These are phyloP conservation scores for carrot (Daucus carota) DNA, from an alignment of 129 eudicot species.

Conservation along the genomic window DH1_v3.0 NC_030386.2:34800001-34800500, in stretches of 20 bases:
- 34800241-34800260: slow-evolving; percentile 65
- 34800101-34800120: slow-evolving; percentile 68
- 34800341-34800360: not conserved
- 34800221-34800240: slow-evolving; percentile 55
- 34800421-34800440: not conserved
- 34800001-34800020: slow-evolving; percentile 73
- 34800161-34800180: not conserved
- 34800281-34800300: not conserved
- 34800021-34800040: slow-evolving; percentile 63
- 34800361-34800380: not conserved
- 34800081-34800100: slow-evolving; percentile 51
- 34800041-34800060: slow-evolving; percentile 49
- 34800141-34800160: not conserved
- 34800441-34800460: not conserved
- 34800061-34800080: slow-evolving; percentile 46
- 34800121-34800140: not conserved
- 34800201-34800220: slow-evolving; percentile 45
- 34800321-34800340: not conserved
- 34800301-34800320: not conserved
- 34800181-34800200: not conserved
- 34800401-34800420: not conserved
- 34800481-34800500: not conserved
- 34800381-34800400: not conserved
- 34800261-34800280: too few relatives aligned
- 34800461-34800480: not conserved